Evolutionary conservation across 371 early-diverging fungal species (phyloP).

Genomic region (Mortierella sp.): DNA sequence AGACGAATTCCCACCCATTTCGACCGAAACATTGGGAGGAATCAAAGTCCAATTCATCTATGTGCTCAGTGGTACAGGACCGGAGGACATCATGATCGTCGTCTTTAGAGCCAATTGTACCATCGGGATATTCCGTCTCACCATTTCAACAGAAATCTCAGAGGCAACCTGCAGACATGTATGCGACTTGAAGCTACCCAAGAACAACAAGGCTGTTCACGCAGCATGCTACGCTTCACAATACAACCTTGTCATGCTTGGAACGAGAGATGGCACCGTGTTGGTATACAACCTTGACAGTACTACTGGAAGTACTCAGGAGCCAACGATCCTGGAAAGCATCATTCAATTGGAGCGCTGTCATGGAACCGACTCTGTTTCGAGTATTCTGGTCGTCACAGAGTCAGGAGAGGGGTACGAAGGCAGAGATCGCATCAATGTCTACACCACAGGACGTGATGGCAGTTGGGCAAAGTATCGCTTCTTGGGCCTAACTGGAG

Average conservation of each 20-base stretch:
- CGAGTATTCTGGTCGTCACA: slow-evolving; percentile 41
- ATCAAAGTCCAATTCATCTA: slow-evolving; percentile 49
- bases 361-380: slow-evolving; percentile 58
- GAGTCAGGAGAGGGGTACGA: slow-evolving; percentile 46
- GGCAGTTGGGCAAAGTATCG: slow-evolving; percentile 73
- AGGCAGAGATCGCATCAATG: slow-evolving; percentile 54
- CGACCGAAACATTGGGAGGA: slow-evolving; percentile 32
- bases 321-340: slow-evolving; percentile 6
- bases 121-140: slow-evolving; percentile 30
- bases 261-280: slow-evolving; percentile 71
- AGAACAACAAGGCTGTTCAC: slow-evolving; percentile 61
- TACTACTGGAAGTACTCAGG: background rate
- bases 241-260: slow-evolving; percentile 63
- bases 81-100: slow-evolving; percentile 24
- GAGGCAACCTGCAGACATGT: slow-evolving; percentile 53
- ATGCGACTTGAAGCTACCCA: slow-evolving; percentile 60
- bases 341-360: slow-evolving; percentile 65
- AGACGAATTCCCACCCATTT: slow-evolving; percentile 52
- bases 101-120: slow-evolving; percentile 52
- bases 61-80: slow-evolving; percentile 16
- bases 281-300: slow-evolving; percentile 61
- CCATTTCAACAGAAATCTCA: background rate
- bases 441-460: slow-evolving; percentile 78
- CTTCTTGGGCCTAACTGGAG: slow-evolving; percentile 52
- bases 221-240: slow-evolving; percentile 56